Percentiles rank a stretch among this genome's conserved stretches.
These are phyloP conservation scores for Pseudonitzschia multiseries DNA, from an alignment of 108 stramenopile species.

Conservation along the genomic window DNA sequence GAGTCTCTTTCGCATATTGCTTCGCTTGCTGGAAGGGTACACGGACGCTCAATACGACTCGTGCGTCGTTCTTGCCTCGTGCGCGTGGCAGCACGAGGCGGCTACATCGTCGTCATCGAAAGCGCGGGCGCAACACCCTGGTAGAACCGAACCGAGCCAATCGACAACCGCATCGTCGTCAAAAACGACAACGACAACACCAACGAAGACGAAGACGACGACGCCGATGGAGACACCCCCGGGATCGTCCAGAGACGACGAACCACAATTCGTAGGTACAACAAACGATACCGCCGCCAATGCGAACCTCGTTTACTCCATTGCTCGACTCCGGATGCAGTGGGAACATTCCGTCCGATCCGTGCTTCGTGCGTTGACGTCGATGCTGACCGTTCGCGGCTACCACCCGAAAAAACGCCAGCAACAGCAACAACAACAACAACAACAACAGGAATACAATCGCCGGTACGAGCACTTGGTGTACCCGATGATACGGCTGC, in stretches of 20 bases:
- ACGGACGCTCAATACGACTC: slow-evolving; percentile 57
- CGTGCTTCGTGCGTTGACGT: slow-evolving; percentile 15
- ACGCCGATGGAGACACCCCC: neutral
- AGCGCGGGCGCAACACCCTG: no score
- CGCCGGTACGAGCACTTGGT: slow-evolving; percentile 21
- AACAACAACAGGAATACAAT: no score
- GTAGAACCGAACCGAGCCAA: no score
- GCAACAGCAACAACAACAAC: neutral
- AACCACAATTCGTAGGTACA: neutral
- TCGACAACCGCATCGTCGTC: neutral
- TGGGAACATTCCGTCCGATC: slow-evolving; percentile 25
- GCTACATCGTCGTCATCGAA: neutral
- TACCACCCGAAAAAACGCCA: neutral
- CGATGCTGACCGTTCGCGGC: neutral
- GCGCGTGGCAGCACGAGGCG: slow-evolving; percentile 23
- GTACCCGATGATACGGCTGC: slow-evolving; percentile 53
- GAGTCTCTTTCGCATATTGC: slow-evolving; percentile 60
- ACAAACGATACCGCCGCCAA: slow-evolving; percentile 16
- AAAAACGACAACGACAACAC: neutral
- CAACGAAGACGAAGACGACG: neutral
- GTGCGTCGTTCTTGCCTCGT: slow-evolving; percentile 41
- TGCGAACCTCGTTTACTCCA: slow-evolving; percentile 27
- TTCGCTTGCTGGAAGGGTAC: slow-evolving; percentile 58
- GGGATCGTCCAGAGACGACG: no score
- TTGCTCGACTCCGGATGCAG: slow-evolving; percentile 31